Conservation (phyloP, 176 grass and related monocot species). For the Carex parvula region DNA sequence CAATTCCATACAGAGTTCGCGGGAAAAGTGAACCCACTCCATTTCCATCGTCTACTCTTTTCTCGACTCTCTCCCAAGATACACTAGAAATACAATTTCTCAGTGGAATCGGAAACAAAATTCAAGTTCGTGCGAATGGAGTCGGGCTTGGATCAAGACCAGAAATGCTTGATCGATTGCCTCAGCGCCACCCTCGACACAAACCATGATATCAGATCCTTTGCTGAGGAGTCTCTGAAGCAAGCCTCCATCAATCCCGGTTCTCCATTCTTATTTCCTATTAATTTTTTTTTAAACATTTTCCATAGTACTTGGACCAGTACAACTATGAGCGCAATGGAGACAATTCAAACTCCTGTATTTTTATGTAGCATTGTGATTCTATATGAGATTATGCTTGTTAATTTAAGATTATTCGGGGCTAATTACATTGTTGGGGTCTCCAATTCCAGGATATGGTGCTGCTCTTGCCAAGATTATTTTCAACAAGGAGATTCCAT, state of each 20-base stretch:
- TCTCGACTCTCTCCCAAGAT: conserved; percentile 6
- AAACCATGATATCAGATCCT: conserved; percentile 67
- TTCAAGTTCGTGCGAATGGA: conserved; percentile 23
- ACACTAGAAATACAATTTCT: conserved; percentile 9
- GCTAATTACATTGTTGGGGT: neutral
- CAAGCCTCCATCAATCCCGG: conserved; percentile 74
- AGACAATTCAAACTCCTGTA: neutral
- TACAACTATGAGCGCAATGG: neutral
- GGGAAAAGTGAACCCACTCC: conserved; percentile 1
- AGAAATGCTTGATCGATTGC: conserved; percentile 85
- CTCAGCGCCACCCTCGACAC: conserved; percentile 80
- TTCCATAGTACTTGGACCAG: neutral
- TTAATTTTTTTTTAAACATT: neutral
- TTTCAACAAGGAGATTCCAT: conserved; percentile 71
- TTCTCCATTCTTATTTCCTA: conserved; percentile 7
- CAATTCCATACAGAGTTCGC: neutral
- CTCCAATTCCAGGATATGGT: conserved; percentile 59
- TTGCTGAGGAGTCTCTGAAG: conserved; percentile 82
- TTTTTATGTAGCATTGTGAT: neutral
- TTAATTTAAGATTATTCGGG: neutral
- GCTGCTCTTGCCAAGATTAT: conserved; percentile 79
- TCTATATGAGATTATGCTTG: neutral
- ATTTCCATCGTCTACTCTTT: conserved; percentile 16
- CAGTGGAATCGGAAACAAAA: neutral
- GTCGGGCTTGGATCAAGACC: conserved; percentile 55